These are phyloP conservation scores for Hyaloscypha finlandica DNA, from an alignment of 495 filamentous ascomycete genomes.

Conservation along the genomic window DNA sequence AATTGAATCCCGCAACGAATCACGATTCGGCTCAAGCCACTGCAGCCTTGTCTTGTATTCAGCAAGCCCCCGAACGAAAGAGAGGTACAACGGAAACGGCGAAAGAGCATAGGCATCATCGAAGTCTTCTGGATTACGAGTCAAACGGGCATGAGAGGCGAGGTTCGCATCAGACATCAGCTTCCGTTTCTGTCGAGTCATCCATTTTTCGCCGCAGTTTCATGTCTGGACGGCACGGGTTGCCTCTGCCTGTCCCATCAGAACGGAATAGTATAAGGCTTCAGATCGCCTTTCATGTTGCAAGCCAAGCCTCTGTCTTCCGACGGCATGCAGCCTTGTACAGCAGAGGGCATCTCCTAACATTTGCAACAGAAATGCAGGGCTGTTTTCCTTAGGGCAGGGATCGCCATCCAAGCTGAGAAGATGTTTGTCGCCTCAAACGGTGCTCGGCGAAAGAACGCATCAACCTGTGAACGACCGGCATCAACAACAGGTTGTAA, in stretches of 20 bases:
- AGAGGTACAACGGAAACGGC: neutral
- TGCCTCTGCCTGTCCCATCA: neutral
- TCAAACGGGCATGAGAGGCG: neutral
- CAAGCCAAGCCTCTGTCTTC: neutral
- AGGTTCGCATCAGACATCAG: neutral
- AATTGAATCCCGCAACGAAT: neutral
- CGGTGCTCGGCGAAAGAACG: neutral
- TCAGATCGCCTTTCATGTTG: neutral
- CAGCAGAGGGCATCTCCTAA: neutral
- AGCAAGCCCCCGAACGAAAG: neutral
- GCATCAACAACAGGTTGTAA: neutral
- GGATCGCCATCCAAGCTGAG: constrained; percentile 13
- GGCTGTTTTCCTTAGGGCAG: constrained; percentile 11
- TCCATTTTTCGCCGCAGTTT: neutral
- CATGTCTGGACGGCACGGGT: neutral
- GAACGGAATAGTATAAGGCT: neutral
- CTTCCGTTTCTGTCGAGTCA: neutral
- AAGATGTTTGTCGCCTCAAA: constrained; percentile 4
- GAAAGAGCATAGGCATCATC: neutral
- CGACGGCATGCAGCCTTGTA: neutral
- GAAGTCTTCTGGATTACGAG: neutral
- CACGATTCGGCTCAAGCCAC: constrained; percentile 5
- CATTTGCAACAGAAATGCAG: constrained; percentile 2
- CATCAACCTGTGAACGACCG: neutral
- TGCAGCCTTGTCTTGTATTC: constrained; percentile 14